Percentiles rank a stretch among this genome's conserved stretches.
These are phyloP conservation scores for Penicillium maclennaniae DNA, from an alignment of 495 filamentous ascomycete genomes.

Conservation along the genomic window DNA sequence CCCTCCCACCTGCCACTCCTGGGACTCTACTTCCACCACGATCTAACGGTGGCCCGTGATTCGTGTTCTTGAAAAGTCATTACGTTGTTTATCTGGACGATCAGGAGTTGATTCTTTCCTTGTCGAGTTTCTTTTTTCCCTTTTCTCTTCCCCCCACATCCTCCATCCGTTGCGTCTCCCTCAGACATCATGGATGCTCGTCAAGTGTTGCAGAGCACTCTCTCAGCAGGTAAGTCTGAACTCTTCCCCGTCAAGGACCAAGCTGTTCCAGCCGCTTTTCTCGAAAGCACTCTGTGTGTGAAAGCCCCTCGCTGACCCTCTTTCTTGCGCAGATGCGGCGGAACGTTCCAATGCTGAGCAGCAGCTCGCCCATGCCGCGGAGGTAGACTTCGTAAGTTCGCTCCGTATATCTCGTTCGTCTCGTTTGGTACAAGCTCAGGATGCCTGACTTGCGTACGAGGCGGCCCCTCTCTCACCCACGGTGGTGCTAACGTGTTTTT, in stretches of 20 bases:
- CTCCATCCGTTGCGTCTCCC: slow-evolving; percentile 21
- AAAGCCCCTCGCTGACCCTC: slow-evolving; percentile 18
- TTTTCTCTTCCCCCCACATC: slow-evolving; percentile 26
- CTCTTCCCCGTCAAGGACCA: slow-evolving; percentile 3
- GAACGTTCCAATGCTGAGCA: slow-evolving; percentile 88
- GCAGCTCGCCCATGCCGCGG: slow-evolving; percentile 87
- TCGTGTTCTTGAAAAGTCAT: slow-evolving; percentile 7
- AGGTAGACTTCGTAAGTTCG: slow-evolving; percentile 85
- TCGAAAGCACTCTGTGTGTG: not conserved
- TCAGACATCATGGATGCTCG: slow-evolving; percentile 66
- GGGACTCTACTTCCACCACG: slow-evolving; percentile 20
- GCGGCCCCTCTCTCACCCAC: not conserved
- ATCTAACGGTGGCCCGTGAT: slow-evolving; percentile 21
- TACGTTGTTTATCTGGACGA: slow-evolving; percentile 9
- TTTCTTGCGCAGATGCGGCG: slow-evolving; percentile 66
- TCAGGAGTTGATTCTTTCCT: slow-evolving; percentile 14
- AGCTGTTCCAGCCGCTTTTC: slow-evolving; percentile 15
- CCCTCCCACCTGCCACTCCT: slow-evolving; percentile 22
- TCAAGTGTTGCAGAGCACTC: slow-evolving; percentile 85
- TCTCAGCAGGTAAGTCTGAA: slow-evolving; percentile 72
- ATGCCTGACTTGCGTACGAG: not conserved
- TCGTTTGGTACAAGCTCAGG: not conserved
- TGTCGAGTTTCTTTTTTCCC: slow-evolving; percentile 25
- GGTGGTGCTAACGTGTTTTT: slow-evolving; percentile 7
- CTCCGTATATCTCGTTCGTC: slow-evolving; percentile 4